These are phyloP conservation scores for Leccinum pallidistipes DNA, from an alignment of 1,284 basidiomycete species.

Conservation along the genomic window DNA sequence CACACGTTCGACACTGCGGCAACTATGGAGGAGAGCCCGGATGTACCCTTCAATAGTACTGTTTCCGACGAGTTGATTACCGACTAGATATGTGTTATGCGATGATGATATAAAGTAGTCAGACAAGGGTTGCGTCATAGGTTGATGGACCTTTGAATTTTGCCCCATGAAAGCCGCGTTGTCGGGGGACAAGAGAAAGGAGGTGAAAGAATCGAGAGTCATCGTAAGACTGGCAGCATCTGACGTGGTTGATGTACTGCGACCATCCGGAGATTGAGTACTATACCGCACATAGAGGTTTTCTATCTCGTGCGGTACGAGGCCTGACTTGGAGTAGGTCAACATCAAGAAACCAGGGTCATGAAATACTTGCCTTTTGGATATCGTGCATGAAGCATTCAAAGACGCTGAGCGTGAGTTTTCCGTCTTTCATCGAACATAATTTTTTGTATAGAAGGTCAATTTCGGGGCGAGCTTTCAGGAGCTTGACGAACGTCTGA, in stretches of 20 bases:
- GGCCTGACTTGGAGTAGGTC: conserved; percentile 43
- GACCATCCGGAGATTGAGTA: conserved; percentile 17
- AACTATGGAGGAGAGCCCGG: conserved; percentile 86
- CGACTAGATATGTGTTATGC: conserved; percentile 97
- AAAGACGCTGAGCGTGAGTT: conserved; percentile 59
- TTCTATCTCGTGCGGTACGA: conserved; percentile 47
- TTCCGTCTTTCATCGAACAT: conserved; percentile 37
- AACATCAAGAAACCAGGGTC: conserved; percentile 3
- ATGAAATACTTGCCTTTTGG: conserved; percentile 56
- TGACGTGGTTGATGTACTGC: neutral
- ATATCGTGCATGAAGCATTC: conserved; percentile 62
- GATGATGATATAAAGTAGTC: conserved; percentile 95
- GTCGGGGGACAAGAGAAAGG: conserved; percentile 74
- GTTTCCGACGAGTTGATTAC: conserved; percentile 90
- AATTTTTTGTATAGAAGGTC: conserved; percentile 65
- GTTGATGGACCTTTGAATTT: conserved; percentile 46
- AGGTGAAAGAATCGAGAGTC: conserved; percentile 63
- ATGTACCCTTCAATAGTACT: conserved; percentile 97
- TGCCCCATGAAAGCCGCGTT: conserved; percentile 58
- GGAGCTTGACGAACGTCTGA: conserved; percentile 79
- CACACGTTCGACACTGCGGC: conserved; percentile 90
- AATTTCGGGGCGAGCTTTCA: conserved; percentile 84
- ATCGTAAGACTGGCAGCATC: conserved; percentile 38
- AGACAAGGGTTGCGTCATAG: conserved; percentile 81
- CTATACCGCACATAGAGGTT: conserved; percentile 59